Conservation (phyloP, 148 eudicot genomes). For the Oxyria digyna region DNA sequence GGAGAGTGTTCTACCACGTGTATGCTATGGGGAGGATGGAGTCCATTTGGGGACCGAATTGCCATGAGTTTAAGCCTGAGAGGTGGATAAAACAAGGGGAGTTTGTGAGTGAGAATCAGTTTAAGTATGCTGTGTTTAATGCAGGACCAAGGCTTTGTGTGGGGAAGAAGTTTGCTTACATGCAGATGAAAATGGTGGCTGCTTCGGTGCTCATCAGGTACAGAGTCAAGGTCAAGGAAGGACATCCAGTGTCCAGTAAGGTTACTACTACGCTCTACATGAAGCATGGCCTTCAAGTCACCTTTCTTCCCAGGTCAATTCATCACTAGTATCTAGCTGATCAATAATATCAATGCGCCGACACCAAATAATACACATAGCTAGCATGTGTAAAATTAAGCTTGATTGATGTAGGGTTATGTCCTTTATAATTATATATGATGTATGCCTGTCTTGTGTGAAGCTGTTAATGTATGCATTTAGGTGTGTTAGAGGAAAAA, state of each 20-base stretch:
- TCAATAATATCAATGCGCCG: too few species aligned
- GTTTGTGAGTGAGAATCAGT: conserved; percentile 27
- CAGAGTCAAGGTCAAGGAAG: conserved; percentile 26
- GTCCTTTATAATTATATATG: too few species aligned
- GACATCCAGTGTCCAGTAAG: conserved; percentile 15
- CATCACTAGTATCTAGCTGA: neutral
- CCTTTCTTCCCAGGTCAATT: neutral
- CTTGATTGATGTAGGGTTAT: too few species aligned
- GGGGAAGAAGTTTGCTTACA: conserved; percentile 31
- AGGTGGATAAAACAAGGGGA: conserved; percentile 25
- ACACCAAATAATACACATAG: too few species aligned
- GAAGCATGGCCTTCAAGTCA: conserved; percentile 22
- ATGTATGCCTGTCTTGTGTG: too few species aligned
- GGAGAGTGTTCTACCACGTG: conserved; percentile 30
- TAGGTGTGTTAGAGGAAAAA: too few species aligned
- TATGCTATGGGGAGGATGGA: conserved; percentile 33
- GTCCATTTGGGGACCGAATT: conserved; percentile 26
- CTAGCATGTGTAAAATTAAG: too few species aligned
- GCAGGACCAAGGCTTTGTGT: conserved; percentile 28
- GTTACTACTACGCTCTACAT: conserved; percentile 26
- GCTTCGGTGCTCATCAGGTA: conserved; percentile 23
- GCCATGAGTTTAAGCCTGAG: conserved; percentile 25
- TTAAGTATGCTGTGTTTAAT: conserved; percentile 28
- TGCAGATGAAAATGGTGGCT: conserved; percentile 28
- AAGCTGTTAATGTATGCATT: too few species aligned